Evolutionary conservation across 164 flowering plant species (phyloP).

Genomic region (Tinospora cordifolia): DNA sequence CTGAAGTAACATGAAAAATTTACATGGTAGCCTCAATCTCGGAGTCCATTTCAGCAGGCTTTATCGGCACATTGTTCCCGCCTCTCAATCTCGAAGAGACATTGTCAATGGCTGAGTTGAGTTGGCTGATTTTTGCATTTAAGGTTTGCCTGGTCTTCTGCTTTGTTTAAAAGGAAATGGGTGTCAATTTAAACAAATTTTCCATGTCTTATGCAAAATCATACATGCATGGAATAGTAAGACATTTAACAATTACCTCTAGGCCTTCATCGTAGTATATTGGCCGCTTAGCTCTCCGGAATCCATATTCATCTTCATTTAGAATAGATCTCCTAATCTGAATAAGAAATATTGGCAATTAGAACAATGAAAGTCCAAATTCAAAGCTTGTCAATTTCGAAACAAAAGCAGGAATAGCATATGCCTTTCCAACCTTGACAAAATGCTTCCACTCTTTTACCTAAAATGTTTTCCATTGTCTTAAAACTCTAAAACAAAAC

Average conservation of each 20-base stretch:
- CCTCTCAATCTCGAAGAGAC: slow-evolving; percentile 78
- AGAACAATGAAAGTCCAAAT: slow-evolving; percentile 5
- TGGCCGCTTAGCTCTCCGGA: slow-evolving; percentile 61
- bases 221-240: slow-evolving; percentile 2
- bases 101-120: slow-evolving; percentile 84
- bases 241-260: slow-evolving; percentile 41
- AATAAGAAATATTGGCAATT: background rate
- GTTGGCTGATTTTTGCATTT: slow-evolving; percentile 70
- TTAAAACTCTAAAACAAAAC: background rate
- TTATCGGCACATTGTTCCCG: slow-evolving; percentile 38
- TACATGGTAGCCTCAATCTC: slow-evolving; percentile 53
- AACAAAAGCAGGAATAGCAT: background rate
- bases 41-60: slow-evolving; percentile 47
- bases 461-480: background rate
- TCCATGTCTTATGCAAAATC: background rate
- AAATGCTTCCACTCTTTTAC: background rate
- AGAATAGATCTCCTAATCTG: slow-evolving; percentile 82
- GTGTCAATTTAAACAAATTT: background rate
- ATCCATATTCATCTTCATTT: slow-evolving; percentile 86
- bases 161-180: slow-evolving; percentile 10
- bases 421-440: background rate
- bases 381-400: background rate
- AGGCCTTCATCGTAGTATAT: slow-evolving; percentile 82
- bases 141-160: slow-evolving; percentile 79
- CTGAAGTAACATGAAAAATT: slow-evolving; percentile 6